Evolutionary conservation across 176 grass and related monocot species (phyloP).

Genomic region (Triticum timopheevii): DNA sequence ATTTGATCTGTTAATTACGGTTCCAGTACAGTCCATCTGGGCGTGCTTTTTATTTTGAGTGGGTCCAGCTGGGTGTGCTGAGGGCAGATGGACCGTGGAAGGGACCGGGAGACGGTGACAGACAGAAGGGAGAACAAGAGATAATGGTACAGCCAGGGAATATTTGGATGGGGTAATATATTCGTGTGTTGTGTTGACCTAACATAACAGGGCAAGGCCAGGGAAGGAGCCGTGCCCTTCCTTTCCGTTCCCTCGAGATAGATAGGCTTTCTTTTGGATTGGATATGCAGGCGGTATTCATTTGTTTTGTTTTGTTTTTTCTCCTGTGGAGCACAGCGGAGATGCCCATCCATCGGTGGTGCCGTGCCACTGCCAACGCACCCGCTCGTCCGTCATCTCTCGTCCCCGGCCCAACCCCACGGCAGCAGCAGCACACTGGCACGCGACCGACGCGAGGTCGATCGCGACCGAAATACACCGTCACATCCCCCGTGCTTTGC

Average conservation of each 20-base stretch:
- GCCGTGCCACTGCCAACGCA: no score
- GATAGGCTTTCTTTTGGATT: background rate
- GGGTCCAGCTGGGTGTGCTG: background rate
- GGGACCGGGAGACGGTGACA: background rate
- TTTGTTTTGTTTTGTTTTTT: background rate
- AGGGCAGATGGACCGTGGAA: background rate
- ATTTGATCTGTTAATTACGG: background rate
- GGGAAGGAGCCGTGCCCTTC: background rate
- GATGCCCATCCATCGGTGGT: no score
- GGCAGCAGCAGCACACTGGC: no score
- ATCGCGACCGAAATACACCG: no score
- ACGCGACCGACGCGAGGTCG: no score
- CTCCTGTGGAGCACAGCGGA: background rate
- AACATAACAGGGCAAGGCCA: background rate
- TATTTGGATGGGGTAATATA: conserved; percentile 4
- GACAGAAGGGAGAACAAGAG: background rate
- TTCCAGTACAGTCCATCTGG: background rate
- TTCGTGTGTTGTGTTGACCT: background rate
- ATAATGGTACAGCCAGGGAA: background rate
- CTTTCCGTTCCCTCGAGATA: background rate
- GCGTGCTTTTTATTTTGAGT: background rate
- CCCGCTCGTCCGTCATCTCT: no score
- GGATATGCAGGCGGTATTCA: background rate
- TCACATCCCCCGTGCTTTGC: no score
- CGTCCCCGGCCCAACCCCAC: no score